Percentiles rank a stretch among this genome's conserved stretches.
phyloP scores from a whole-genome alignment of 1,284 basidiomycete genomes.

The Ustilago hordei region DNA sequence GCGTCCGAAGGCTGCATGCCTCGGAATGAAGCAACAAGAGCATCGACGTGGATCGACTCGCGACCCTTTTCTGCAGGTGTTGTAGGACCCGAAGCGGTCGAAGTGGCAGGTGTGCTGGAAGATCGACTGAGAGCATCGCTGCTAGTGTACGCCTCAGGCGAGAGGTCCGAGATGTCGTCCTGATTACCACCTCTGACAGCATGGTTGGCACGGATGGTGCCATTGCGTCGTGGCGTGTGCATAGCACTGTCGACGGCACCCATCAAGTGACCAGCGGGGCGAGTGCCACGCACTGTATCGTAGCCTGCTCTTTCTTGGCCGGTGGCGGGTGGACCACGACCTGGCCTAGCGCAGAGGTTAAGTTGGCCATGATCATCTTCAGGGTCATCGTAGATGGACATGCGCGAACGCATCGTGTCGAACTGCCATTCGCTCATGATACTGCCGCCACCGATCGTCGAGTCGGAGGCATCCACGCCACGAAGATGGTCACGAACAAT shows the following conservation, averaged over 20 bases:
- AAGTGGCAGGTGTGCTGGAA: constrained; percentile 55
- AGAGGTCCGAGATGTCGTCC: constrained; percentile 46
- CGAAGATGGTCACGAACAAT: constrained; percentile 55
- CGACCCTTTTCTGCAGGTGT: constrained; percentile 46
- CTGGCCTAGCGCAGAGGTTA: constrained; percentile 57
- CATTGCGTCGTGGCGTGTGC: constrained; percentile 39
- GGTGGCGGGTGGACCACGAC: constrained; percentile 62
- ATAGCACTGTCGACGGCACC: constrained; percentile 50
- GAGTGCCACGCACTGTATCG: constrained; percentile 56
- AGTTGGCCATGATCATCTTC: constrained; percentile 73
- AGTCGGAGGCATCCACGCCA: constrained; percentile 40
- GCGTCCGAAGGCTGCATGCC: constrained; percentile 49
- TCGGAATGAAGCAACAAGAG: constrained; percentile 50
- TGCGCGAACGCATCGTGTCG: constrained; percentile 80
- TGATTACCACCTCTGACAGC: constrained; percentile 22
- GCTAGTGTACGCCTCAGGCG: constrained; percentile 41
- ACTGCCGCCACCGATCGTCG: constrained; percentile 71
- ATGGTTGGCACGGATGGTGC: constrained; percentile 26
- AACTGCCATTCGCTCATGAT: constrained; percentile 94
- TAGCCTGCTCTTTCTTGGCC: constrained; percentile 69
- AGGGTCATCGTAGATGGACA: constrained; percentile 73
- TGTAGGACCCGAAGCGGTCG: constrained; percentile 46
- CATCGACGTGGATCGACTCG: constrained; percentile 56
- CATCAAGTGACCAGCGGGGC: constrained; percentile 57
- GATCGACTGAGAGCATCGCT: constrained; percentile 43